Conservation (phyloP, 2,329 filamentous ascomycete genomes). For the Cytospora mali region DNA sequence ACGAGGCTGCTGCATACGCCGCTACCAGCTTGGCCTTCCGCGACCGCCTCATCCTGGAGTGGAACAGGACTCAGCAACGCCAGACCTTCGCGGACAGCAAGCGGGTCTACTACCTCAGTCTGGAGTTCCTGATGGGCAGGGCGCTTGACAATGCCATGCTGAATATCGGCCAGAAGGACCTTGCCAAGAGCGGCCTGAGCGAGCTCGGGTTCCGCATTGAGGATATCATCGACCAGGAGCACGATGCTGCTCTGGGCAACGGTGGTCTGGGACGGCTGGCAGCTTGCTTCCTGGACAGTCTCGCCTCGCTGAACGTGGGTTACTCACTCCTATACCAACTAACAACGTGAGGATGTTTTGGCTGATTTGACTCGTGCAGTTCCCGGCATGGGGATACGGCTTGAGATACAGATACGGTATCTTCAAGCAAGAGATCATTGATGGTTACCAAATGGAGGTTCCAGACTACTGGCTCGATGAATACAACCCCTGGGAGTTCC, state of each 20-base stretch:
- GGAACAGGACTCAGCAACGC: slow-evolving; percentile 97
- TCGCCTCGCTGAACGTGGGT: slow-evolving; percentile 77
- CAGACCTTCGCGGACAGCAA: slow-evolving; percentile 91
- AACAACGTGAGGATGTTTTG: background rate
- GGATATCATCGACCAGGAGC: slow-evolving; percentile 91
- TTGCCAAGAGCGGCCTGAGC: slow-evolving; percentile 78
- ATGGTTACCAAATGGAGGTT: slow-evolving; percentile 97
- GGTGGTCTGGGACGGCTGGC: slow-evolving; percentile 93
- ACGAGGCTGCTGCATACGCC: slow-evolving; percentile 89
- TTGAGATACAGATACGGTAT: slow-evolving; percentile 95
- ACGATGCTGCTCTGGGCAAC: slow-evolving; percentile 94
- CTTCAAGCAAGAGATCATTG: slow-evolving; percentile 96
- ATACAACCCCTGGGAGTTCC: slow-evolving; percentile 99
- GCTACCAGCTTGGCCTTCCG: slow-evolving; percentile 90
- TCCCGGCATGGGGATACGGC: slow-evolving; percentile 96
- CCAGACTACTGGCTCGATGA: slow-evolving; percentile 95
- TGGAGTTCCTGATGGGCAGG: slow-evolving; percentile 97
- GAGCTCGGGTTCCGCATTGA: slow-evolving; percentile 97
- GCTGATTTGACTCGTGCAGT: slow-evolving; percentile 41
- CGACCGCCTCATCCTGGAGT: slow-evolving; percentile 89
- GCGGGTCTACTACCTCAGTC: slow-evolving; percentile 93
- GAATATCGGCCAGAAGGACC: slow-evolving; percentile 85
- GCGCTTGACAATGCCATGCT: slow-evolving; percentile 98
- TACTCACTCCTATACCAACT: background rate
- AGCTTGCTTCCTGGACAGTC: slow-evolving; percentile 94